Percentiles rank a stretch among this genome's conserved stretches.
phyloP scores from a whole-genome alignment of 768 basidiomycete genomes.

The Coprinellus micaceus region DNA sequence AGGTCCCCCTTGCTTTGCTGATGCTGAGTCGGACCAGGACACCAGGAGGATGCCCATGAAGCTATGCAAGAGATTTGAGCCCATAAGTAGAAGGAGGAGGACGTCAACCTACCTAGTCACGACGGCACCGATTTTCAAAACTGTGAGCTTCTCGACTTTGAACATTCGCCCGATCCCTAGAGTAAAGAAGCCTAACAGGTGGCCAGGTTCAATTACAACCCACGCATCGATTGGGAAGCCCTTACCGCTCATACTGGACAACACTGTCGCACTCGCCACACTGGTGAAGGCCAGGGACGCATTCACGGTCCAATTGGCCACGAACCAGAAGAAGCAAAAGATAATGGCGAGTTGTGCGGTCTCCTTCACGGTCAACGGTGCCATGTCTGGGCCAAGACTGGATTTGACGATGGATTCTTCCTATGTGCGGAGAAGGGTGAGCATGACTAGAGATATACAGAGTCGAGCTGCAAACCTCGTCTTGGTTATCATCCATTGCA shows the following conservation, averaged over 20 bases:
- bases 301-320: conserved; percentile 91
- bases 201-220: neutral
- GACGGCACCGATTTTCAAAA: conserved; percentile 75
- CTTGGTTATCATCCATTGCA: conserved; percentile 10
- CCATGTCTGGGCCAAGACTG: conserved; percentile 7
- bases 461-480: neutral
- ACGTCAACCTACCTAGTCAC: conserved; percentile 56
- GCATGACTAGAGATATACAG: neutral
- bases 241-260: conserved; percentile 87
- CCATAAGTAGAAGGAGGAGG: neutral
- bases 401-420: too few relatives aligned
- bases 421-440: neutral
- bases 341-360: conserved; percentile 74
- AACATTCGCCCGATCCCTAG: conserved; percentile 79
- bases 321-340: conserved; percentile 91
- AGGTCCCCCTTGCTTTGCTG: conserved; percentile 22
- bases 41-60: conserved; percentile 82
- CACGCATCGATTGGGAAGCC: neutral
- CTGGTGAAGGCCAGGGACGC: conserved; percentile 81
- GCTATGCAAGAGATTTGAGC: conserved; percentile 10
- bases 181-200: conserved; percentile 83
- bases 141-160: conserved; percentile 71
- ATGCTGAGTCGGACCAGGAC: conserved; percentile 74
- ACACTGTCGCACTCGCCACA: conserved; percentile 90
- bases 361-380: conserved; percentile 41